These are phyloP conservation scores for Aspergillus sp. DNA, from an alignment of 2,329 filamentous ascomycete genomes.

Conservation along the genomic window DNA sequence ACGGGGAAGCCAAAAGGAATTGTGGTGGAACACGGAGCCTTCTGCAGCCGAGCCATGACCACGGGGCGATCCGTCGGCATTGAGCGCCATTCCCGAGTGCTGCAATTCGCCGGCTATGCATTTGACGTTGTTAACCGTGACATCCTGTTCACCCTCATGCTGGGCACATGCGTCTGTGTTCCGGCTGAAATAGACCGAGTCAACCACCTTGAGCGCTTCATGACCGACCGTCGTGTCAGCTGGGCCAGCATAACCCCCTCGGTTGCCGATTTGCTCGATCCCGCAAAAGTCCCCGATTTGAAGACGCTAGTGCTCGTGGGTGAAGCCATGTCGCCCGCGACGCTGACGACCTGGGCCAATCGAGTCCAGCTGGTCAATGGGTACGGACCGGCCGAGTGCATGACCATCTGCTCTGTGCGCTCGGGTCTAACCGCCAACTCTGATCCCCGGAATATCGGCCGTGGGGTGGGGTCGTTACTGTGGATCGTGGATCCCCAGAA, in stretches of 20 bases:
- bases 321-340: slow-evolving; percentile 15
- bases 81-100: slow-evolving; percentile 4
- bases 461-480: not conserved
- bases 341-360: not conserved
- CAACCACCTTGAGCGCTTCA: slow-evolving; percentile 24
- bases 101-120: slow-evolving; percentile 33
- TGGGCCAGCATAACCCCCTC: slow-evolving; percentile 50
- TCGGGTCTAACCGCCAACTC: not conserved
- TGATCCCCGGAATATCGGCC: not conserved
- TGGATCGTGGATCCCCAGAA: slow-evolving; percentile 9
- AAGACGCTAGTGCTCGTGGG: slow-evolving; percentile 32
- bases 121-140: slow-evolving; percentile 33
- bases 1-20: slow-evolving; percentile 11
- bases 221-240: slow-evolving; percentile 21
- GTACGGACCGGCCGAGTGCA: not conserved
- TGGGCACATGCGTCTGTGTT: slow-evolving; percentile 39
- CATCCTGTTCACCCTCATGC: slow-evolving; percentile 29
- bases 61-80: not conserved
- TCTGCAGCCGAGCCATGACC: not conserved
- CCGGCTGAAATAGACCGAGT: slow-evolving; percentile 36
- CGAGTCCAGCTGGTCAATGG: not conserved
- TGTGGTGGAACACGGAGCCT: slow-evolving; percentile 7
- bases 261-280: slow-evolving; percentile 32
- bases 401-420: not conserved
- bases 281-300: slow-evolving; percentile 22